phyloP scores from a whole-genome alignment of 768 basidiomycete genomes.

The Suillus fuscotomentosus region DNA sequence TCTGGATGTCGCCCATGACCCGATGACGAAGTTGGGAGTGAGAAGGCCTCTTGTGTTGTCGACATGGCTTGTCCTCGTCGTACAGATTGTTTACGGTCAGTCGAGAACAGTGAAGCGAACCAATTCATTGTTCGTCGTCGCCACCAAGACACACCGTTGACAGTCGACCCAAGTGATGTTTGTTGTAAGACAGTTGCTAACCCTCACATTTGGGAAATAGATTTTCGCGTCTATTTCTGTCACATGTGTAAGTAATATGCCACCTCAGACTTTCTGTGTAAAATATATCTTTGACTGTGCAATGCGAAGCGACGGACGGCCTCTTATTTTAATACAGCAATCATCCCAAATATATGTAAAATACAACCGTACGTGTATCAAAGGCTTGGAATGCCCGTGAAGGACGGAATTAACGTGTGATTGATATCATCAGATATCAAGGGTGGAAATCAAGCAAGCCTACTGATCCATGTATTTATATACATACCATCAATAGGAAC shows the following conservation, averaged over 20 bases:
- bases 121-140: slow-evolving; percentile 58
- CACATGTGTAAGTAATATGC: not conserved
- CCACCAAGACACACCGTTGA: not conserved
- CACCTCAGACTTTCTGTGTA: slow-evolving; percentile 1
- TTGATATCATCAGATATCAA: not conserved
- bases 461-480: not conserved
- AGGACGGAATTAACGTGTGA: not conserved
- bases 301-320: not conserved
- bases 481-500: not conserved
- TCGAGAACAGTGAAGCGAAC: slow-evolving; percentile 65
- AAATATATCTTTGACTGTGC: not conserved
- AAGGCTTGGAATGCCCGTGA: not conserved
- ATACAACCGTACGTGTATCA: not conserved
- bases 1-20: slow-evolving; percentile 51
- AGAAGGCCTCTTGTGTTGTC: slow-evolving; percentile 86
- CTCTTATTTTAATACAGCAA: not conserved
- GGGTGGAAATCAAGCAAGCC: not conserved
- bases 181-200: slow-evolving; percentile 1
- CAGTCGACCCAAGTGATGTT: not conserved
- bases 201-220: slow-evolving; percentile 2
- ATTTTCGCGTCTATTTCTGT: slow-evolving; percentile 10
- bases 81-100: slow-evolving; percentile 45
- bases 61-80: slow-evolving; percentile 67
- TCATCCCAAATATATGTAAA: not conserved
- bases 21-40: slow-evolving; percentile 75